Conservation (phyloP, 2,329 filamentous ascomycete species). For the Hypoxylon sp. region DNA sequence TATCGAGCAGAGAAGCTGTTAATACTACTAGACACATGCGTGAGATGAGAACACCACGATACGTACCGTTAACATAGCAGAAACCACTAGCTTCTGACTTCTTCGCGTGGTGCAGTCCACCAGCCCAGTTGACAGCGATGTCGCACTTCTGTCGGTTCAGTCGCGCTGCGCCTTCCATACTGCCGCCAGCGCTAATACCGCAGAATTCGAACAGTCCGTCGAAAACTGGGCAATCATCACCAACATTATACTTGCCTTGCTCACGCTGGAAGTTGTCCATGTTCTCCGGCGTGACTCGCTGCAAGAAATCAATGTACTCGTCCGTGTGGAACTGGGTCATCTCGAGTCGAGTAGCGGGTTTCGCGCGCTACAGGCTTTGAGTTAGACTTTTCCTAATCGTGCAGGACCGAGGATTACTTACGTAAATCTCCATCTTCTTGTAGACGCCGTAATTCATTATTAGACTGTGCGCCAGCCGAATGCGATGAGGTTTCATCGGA, state of each 20-base stretch:
- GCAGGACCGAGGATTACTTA: slow-evolving; percentile 72
- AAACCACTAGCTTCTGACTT: slow-evolving; percentile 97
- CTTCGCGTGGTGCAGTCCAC: slow-evolving; percentile 96
- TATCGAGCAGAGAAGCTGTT: slow-evolving; percentile 66
- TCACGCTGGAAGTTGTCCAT: slow-evolving; percentile 95
- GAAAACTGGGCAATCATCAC: slow-evolving; percentile 97
- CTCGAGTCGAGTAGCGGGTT: slow-evolving; percentile 88
- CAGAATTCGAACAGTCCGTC: slow-evolving; percentile 98
- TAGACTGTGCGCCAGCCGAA: slow-evolving; percentile 93
- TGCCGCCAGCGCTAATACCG: slow-evolving; percentile 92
- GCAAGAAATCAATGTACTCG: slow-evolving; percentile 95
- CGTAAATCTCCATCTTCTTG: slow-evolving; percentile 95
- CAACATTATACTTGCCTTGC: slow-evolving; percentile 93
- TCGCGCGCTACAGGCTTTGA: slow-evolving; percentile 71
- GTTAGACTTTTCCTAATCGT: slow-evolving; percentile 45
- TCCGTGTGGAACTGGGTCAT: slow-evolving; percentile 94
- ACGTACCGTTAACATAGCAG: slow-evolving; percentile 95
- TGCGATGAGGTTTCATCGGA: slow-evolving; percentile 98
- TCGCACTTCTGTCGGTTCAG: slow-evolving; percentile 92
- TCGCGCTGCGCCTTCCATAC: slow-evolving; percentile 91
- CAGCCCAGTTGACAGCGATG: slow-evolving; percentile 98
- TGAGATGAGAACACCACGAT: neutral
- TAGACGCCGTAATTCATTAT: slow-evolving; percentile 97
- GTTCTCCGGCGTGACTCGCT: slow-evolving; percentile 96
- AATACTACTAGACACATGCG: slow-evolving; percentile 48